Evolutionary conservation across 495 filamentous ascomycete genomes (phyloP).

Genomic region (Chaetomidium leptoderma): DNA sequence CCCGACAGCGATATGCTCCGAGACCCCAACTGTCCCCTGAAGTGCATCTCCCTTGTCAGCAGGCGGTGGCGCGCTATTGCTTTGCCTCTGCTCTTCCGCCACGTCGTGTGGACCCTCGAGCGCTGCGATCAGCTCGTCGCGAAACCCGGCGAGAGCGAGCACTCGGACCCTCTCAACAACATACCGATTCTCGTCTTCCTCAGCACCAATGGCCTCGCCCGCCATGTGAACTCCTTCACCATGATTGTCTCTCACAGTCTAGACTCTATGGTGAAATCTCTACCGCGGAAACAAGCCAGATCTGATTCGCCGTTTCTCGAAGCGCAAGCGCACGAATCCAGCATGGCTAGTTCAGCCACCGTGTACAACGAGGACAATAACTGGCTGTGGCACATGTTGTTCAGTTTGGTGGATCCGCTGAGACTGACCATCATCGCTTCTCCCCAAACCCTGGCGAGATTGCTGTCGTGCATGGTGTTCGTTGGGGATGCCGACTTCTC

Average conservation of each 20-base stretch:
- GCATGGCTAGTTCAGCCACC: too few species aligned
- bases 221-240: constrained; percentile 33
- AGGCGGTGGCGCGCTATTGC: constrained; percentile 38
- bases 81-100: constrained; percentile 41
- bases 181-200: constrained; percentile 35
- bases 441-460: constrained; percentile 35
- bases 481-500: constrained; percentile 37
- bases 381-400: constrained; percentile 46
- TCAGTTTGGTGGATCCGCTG: constrained; percentile 39
- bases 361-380: constrained; percentile 18
- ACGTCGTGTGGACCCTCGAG: constrained; percentile 36
- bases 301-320: neutral
- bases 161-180: constrained; percentile 6
- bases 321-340: neutral
- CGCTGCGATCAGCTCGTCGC: constrained; percentile 17
- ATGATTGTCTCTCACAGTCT: constrained; percentile 24
- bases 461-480: constrained; percentile 39
- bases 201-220: constrained; percentile 28
- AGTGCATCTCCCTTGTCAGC: constrained; percentile 39
- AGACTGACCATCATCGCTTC: constrained; percentile 43
- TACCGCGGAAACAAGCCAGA: neutral
- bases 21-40: constrained; percentile 31
- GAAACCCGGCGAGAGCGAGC: constrained; percentile 7
- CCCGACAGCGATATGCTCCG: constrained; percentile 30
- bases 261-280: neutral